Base-by-base conservation (phyloP, 2,329 filamentous ascomycete genomes). In the Colletotrichum sp. region DNA sequence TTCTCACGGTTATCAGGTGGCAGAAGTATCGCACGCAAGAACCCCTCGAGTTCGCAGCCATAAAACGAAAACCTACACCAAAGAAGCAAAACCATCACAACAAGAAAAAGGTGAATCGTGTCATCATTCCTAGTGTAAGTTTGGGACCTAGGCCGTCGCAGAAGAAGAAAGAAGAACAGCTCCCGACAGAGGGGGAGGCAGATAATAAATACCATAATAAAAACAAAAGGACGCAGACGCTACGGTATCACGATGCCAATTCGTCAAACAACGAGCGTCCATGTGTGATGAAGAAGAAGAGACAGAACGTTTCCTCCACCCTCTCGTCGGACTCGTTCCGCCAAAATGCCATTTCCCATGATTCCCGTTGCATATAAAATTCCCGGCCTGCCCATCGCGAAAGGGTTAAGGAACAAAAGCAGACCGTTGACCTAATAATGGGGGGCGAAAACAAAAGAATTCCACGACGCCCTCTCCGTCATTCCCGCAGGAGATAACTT, bases 391-490 rank as follows among this genome's bases (percentile, higher is more conserved):
- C 32, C 25, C 48, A 28, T 39, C 16, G 13, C 13, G 56, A 25
- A 27, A 32, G 30, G 28, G 22, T 34, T 39, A 43, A 16, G 34
- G 16, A 69, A 56, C 15, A 18, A 70, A 55, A 15, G 22, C 60
- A 52, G 48, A 36, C 60, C 68, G n/a, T 61, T 18, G 22, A 25
- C 43, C 10, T 7, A 48, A 48, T 48, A 52, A 48, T 22, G 30
- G 52, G 15, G 43, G 43, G 43, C 43, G n/a, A 48, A 48, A 48
- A 48, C 30, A 39, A 22, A 22, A 43, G 18, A 61, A 61, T 32
- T n/a, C 43, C 52, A 68, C 66, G 62, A 75, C 72, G 72, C 72
- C 72, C 43, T 28, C 61, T 71, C 69, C 68, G 36, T 62, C 62
- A 32, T 48, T 48, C 69, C 68, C 25, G 32, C 10, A 61, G 55